Evolutionary conservation across 2,329 filamentous ascomycete genomes (phyloP).

Genomic region (Fusarium sp.): DNA sequence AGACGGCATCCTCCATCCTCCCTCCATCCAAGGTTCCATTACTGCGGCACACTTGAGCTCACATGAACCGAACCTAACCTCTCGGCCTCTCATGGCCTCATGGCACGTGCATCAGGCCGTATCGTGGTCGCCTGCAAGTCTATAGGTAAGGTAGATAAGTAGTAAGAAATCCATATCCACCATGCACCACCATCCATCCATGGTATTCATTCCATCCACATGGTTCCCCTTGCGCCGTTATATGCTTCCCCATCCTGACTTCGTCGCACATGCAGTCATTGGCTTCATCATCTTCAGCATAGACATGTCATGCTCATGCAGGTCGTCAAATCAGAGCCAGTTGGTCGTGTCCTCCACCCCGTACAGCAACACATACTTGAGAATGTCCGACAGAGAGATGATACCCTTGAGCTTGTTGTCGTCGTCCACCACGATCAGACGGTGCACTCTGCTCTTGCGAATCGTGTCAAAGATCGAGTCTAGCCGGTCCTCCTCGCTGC

Average conservation of each 20-base stretch:
- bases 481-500: conserved; percentile 88
- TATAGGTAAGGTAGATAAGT: conserved; percentile 38
- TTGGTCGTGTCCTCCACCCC: conserved; percentile 70
- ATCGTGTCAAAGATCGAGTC: conserved; percentile 98
- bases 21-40: conserved; percentile 16
- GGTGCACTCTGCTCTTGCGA: conserved; percentile 92
- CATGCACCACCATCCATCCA: conserved; percentile 34
- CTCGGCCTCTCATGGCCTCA: conserved; percentile 4
- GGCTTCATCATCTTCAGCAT: conserved; percentile 26
- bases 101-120: conserved; percentile 12
- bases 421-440: conserved; percentile 93
- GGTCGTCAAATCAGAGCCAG: conserved; percentile 30
- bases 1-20: neutral
- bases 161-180: conserved; percentile 14
- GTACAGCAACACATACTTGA: conserved; percentile 91
- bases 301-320: conserved; percentile 18
- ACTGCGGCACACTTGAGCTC: conserved; percentile 4
- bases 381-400: conserved; percentile 93
- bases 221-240: conserved; percentile 41
- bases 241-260: conserved; percentile 37
- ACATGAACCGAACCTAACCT: conserved; percentile 18
- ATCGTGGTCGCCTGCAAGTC: conserved; percentile 15
- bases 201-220: conserved; percentile 37
- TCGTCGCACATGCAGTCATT: conserved; percentile 36
- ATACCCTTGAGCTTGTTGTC: conserved; percentile 87